These are phyloP conservation scores for Salix arbutifolia DNA, from an alignment of 345 rosid species.

Conservation along the genomic window DNA sequence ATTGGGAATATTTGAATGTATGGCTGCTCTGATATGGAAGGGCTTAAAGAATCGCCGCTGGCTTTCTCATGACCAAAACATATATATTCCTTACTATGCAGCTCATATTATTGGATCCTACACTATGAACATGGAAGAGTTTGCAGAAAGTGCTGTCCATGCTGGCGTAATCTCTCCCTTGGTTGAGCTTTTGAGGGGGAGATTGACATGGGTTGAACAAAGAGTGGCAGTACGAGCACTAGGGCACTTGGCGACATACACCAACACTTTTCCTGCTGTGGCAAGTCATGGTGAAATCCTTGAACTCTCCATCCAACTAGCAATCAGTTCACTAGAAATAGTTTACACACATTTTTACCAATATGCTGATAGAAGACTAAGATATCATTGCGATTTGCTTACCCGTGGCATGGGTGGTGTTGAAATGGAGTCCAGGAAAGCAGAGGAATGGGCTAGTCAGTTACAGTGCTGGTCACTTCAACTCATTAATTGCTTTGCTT, in stretches of 20 bases:
- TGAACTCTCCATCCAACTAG: slow-evolving; percentile 82
- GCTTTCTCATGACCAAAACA: slow-evolving; percentile 95
- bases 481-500: slow-evolving; percentile 99
- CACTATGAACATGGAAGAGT: slow-evolving; percentile 99
- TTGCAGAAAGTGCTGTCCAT: slow-evolving; percentile 76
- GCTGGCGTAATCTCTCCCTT: slow-evolving; percentile 87
- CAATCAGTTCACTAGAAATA: slow-evolving; percentile 88
- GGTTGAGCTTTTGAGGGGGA: slow-evolving; percentile 89
- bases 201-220: slow-evolving; percentile 98
- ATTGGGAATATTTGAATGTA: slow-evolving; percentile 94
- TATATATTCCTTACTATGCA: slow-evolving; percentile 95
- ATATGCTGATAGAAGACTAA: slow-evolving; percentile 64
- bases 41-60: slow-evolving; percentile 92
- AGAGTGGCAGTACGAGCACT: slow-evolving; percentile 95
- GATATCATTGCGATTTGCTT: slow-evolving; percentile 92
- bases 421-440: slow-evolving; percentile 97
- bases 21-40: slow-evolving; percentile 93
- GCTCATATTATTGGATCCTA: slow-evolving; percentile 98
- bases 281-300: slow-evolving; percentile 85
- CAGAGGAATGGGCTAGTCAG: slow-evolving; percentile 99
- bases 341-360: slow-evolving; percentile 97
- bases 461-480: slow-evolving; percentile 99
- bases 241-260: slow-evolving; percentile 93
- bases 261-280: slow-evolving; percentile 72
- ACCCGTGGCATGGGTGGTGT: slow-evolving; percentile 99